phyloP scores from a whole-genome alignment of 495 filamentous ascomycete genomes.

The Neurospora sp. region DNA sequence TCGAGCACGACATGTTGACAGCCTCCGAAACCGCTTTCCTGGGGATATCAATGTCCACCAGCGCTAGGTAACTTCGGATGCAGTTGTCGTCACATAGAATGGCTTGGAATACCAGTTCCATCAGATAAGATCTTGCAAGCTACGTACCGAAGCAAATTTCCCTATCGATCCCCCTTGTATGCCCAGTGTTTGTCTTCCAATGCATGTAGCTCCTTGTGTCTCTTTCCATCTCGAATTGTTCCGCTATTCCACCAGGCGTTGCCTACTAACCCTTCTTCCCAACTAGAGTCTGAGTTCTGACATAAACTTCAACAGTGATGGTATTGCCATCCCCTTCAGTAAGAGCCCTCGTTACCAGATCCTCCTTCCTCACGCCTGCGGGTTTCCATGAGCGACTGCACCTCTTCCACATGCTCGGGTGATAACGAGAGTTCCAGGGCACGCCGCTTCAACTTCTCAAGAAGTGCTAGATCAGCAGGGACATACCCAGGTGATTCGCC shows the following conservation, averaged over 20 bases:
- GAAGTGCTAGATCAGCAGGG: not conserved
- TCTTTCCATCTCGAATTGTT: not conserved
- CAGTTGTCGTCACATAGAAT: not conserved
- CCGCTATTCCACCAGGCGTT: not conserved
- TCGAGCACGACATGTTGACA: not conserved
- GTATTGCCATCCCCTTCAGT: not conserved
- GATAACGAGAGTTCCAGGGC: not conserved
- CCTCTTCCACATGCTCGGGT: not conserved
- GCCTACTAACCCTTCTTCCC: not conserved
- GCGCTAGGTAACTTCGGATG: not conserved
- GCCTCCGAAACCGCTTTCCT: not conserved
- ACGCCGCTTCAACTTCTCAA: not conserved
- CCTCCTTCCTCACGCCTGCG: not conserved
- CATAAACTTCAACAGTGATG: not conserved
- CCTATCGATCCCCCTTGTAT: not conserved
- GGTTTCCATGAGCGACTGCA: not conserved
- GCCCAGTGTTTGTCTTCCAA: not conserved
- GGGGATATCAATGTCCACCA: not conserved
- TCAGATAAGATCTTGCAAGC: not conserved
- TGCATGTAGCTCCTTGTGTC: not conserved
- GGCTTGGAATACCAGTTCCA: not conserved
- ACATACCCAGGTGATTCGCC: not conserved
- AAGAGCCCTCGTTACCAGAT: not conserved
- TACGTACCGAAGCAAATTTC: not conserved
- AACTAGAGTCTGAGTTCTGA: not conserved